Evolutionary conservation across 371 early-diverging fungal species (phyloP), one percentile per base, ranked within the genome.

Genomic region (Zopfochytrium polystomum): DNA sequence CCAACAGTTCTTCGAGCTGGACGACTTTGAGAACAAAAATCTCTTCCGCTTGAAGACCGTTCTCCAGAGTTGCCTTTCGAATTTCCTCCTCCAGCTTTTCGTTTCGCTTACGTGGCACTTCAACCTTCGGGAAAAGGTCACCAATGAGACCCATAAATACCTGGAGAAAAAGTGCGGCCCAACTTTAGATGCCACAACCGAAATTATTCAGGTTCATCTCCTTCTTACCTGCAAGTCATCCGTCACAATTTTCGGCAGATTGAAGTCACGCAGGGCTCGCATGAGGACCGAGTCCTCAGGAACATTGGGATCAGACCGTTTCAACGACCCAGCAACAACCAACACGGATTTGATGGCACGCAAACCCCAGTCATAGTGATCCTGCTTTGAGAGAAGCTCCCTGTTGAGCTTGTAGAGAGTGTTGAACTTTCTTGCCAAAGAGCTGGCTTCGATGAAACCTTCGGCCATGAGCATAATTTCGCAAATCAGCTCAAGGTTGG

Each of bases 401-500:
- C 74, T 58, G 69, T 82, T 82, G 29, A 84, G 67, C 64, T 83
- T 84, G 71, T 84, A 84, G 1, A 84, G 65, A 0, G 85, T 84
- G 68, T 78, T 80, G 74, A 84, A 84, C 62, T 84, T 84, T 20
- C 82, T 60, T 0, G 85, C 85, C 29, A 84, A 67, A 3, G 74
- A 62, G 52, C 77, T 75, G 5, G 85, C 85, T 68, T 83, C 82
- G 18, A 83, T 73, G 62, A 84, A 84, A 42, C 85, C 85, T 75
- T 84, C 85, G 7, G 85, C 83, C 83, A 84, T 84, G 32, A 84
- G 64, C 82, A 82, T 84, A 72, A 84, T 84, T 83, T 84, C 85
- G 55, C 77, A 77, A 71, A 84, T 84, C 23, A 84, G 74, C 64
- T 84, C 81, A 31, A 84, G 65, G 66, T 84, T 80, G 42, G 85